Percentiles rank a stretch among this genome's conserved stretches.
Evolutionary conservation across 139 green algal species (phyloP).

Genomic region (Micromonas pusilla): DNA sequence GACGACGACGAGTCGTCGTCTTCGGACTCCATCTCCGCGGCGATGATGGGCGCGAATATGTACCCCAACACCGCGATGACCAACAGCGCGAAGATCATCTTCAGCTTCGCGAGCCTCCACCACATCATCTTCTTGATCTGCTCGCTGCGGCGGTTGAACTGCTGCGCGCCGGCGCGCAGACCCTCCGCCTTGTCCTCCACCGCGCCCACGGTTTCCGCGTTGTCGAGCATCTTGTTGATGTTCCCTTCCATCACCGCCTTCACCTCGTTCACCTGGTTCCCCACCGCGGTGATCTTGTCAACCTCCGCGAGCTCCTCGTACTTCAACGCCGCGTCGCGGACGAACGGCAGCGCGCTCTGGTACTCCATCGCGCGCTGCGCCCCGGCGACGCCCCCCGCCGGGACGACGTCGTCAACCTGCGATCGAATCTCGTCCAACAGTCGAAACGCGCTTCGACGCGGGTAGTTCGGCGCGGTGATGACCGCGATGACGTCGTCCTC

Average conservation of each 20-base stretch:
- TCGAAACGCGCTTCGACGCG: slow-evolving; percentile 20
- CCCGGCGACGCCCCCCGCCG: slow-evolving; percentile 10
- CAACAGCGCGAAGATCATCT: slow-evolving; percentile 23
- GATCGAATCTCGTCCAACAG: slow-evolving; percentile 10
- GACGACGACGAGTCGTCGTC: background rate
- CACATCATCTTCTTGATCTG: slow-evolving; percentile 19
- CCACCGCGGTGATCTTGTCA: slow-evolving; percentile 8
- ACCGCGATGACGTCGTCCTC: slow-evolving; percentile 17
- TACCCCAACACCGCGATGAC: slow-evolving; percentile 20
- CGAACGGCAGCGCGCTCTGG: background rate
- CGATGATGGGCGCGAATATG: slow-evolving; percentile 31
- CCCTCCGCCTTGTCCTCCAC: slow-evolving; percentile 31
- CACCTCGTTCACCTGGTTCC: slow-evolving; percentile 33
- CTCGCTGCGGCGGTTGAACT: slow-evolving; percentile 27
- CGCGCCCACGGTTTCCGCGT: slow-evolving; percentile 25
- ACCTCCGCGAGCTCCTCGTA: slow-evolving; percentile 11
- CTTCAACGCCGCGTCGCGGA: background rate
- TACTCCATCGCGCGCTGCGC: slow-evolving; percentile 19
- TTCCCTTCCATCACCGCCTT: slow-evolving; percentile 34
- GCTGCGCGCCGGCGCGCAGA: slow-evolving; percentile 13
- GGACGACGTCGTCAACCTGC: background rate
- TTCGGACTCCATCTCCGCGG: background rate
- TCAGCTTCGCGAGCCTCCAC: slow-evolving; percentile 32
- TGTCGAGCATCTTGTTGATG: slow-evolving; percentile 34
- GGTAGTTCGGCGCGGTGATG: slow-evolving; percentile 9